These are phyloP conservation scores for Pholiota conissans DNA, from an alignment of 768 basidiomycete species.

Conservation along the genomic window DNA sequence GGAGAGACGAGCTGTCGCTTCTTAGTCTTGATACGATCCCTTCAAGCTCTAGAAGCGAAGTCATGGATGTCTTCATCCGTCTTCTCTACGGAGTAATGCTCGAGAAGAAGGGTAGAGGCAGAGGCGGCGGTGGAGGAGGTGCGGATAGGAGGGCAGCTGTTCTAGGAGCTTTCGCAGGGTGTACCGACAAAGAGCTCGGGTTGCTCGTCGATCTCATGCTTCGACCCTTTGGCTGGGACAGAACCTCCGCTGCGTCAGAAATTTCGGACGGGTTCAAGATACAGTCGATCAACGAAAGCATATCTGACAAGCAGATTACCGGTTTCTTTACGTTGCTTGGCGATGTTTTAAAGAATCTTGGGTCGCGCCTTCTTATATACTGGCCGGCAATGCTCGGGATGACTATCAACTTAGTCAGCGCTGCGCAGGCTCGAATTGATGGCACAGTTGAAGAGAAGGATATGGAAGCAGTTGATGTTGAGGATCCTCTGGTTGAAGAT, in stretches of 20 bases:
- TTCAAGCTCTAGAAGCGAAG: constrained; percentile 55
- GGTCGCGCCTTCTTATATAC: constrained; percentile 60
- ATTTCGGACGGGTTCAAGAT: constrained; percentile 5
- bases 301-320: constrained; percentile 65
- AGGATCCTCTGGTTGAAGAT: constrained; percentile 35
- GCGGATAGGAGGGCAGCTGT: constrained; percentile 71
- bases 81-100: constrained; percentile 88
- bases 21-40: constrained; percentile 63
- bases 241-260: constrained; percentile 25
- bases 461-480: constrained; percentile 13
- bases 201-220: constrained; percentile 89
- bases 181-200: constrained; percentile 69
- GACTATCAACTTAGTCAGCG: constrained; percentile 62
- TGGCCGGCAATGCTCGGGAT: constrained; percentile 79
- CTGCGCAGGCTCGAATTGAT: constrained; percentile 62
- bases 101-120: constrained; percentile 69
- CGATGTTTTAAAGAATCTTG: constrained; percentile 82
- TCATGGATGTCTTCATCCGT: constrained; percentile 71
- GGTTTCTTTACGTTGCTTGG: constrained; percentile 86
- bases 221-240: constrained; percentile 54
- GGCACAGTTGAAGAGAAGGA: constrained; percentile 26
- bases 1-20: constrained; percentile 83
- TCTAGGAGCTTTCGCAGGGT: constrained; percentile 66
- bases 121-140: constrained; percentile 69
- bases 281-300: constrained; percentile 8